A percentile compares a stretch with the other conserved stretches of the same genome.
These are phyloP conservation scores for Aegilops speltoides DNA, from an alignment of 176 grass and related monocot genomes.

Conservation along the genomic window DNA sequence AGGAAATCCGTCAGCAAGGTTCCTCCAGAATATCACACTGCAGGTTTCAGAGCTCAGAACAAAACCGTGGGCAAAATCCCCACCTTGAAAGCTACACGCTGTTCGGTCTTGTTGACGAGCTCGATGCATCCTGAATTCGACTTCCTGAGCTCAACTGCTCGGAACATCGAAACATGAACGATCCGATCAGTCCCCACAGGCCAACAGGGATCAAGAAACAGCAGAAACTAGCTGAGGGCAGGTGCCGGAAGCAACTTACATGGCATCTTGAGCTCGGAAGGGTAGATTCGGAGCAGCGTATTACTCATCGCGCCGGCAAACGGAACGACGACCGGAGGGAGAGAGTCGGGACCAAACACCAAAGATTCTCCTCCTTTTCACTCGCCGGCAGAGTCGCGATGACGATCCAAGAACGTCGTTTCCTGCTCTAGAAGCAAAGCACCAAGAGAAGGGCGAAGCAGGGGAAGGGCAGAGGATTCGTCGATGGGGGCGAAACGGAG, in stretches of 20 bases:
- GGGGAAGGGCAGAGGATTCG: not conserved
- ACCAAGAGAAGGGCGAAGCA: not conserved
- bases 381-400: not conserved
- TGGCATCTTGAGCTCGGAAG: slow-evolving; percentile 87
- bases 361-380: not conserved
- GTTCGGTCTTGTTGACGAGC: slow-evolving; percentile 80
- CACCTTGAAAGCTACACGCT: slow-evolving; percentile 90
- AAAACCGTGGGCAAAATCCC: not conserved
- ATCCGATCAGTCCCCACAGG: slow-evolving; percentile 18
- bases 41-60: not conserved
- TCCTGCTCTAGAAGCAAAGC: slow-evolving; percentile 35
- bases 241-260: slow-evolving; percentile 45
- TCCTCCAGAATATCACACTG: not conserved
- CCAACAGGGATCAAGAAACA: slow-evolving; percentile 30
- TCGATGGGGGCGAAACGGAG: not conserved
- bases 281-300: slow-evolving; percentile 77
- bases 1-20: not conserved
- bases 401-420: slow-evolving; percentile 22
- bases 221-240: not conserved
- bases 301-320: slow-evolving; percentile 57
- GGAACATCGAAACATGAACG: not conserved
- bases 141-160: slow-evolving; percentile 72
- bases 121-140: slow-evolving; percentile 69
- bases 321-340: not conserved
- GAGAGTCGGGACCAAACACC: not conserved